A percentile compares a stretch with the other conserved stretches of the same genome.
Conservation (phyloP, 2,329 filamentous ascomycete genomes). For the Sordariomycetes sp. region DNA sequence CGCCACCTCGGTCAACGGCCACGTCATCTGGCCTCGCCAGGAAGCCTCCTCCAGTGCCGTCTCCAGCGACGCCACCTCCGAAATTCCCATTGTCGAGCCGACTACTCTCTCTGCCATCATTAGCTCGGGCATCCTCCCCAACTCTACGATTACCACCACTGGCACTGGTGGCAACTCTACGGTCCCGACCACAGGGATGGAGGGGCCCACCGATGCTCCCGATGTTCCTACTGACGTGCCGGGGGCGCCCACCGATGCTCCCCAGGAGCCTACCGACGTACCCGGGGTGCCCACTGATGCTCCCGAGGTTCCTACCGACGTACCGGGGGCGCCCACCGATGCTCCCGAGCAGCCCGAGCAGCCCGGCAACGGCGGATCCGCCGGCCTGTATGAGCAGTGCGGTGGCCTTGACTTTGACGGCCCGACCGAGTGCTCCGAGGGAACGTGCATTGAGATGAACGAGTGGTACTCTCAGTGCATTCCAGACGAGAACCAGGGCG, state of each 20-base stretch:
- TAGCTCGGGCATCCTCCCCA: too few relatives aligned
- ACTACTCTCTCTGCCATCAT: too few relatives aligned
- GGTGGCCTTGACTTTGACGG: conserved; percentile 13
- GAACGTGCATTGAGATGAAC: conserved; percentile 13
- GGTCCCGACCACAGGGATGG: too few relatives aligned
- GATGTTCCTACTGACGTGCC: too few relatives aligned
- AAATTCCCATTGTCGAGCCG: too few relatives aligned
- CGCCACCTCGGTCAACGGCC: neutral
- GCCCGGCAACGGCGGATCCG: neutral
- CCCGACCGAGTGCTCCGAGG: conserved; percentile 12
- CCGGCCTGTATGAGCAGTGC: conserved; percentile 8
- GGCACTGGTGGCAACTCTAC: too few relatives aligned
- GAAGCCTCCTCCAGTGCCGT: neutral
- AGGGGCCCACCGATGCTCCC: neutral
- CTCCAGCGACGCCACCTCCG: neutral
- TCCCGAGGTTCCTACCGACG: neutral
- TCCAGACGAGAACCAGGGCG: conserved; percentile 12
- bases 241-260: too few relatives aligned
- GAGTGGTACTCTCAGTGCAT: conserved; percentile 20
- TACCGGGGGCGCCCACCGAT: neutral
- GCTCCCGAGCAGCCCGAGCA: neutral
- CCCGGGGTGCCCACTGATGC: neutral
- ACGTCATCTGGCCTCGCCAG: neutral
- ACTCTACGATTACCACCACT: too few relatives aligned
- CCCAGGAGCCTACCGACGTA: neutral